Conservation (phyloP, 2,329 filamentous ascomycete species). For the Aspergillus puulaauensis region DNA sequence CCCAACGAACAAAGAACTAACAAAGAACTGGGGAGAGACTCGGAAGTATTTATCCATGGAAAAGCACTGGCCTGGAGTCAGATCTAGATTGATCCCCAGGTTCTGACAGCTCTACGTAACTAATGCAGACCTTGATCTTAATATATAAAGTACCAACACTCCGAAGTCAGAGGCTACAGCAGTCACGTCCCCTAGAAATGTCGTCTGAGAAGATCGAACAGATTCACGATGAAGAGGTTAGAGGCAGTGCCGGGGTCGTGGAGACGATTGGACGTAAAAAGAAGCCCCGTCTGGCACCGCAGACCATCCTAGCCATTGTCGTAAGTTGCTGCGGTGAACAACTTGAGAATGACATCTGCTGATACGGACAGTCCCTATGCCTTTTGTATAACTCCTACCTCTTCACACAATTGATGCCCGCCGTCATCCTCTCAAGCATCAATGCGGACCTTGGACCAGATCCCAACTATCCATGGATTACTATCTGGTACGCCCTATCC, state of each 20-base stretch:
- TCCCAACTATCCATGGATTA: constrained; percentile 3
- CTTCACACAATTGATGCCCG: constrained; percentile 7
- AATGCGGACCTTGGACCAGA: neutral
- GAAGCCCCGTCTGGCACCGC: neutral
- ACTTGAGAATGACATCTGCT: neutral
- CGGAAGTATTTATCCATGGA: no score
- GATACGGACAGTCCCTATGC: neutral
- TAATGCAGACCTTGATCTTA: no score
- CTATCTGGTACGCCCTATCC: neutral
- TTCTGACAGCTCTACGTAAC: no score
- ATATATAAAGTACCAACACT: no score
- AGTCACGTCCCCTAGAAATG: neutral
- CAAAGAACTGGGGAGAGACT: no score
- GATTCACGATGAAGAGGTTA: neutral
- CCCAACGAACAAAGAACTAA: no score
- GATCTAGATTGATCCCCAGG: no score
- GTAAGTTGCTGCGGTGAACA: neutral
- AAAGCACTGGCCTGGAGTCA: no score
- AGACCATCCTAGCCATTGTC: neutral
- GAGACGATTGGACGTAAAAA: neutral
- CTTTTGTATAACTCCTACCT: constrained; percentile 5
- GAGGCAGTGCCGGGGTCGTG: neutral
- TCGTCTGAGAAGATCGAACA: neutral
- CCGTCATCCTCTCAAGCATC: constrained; percentile 4
- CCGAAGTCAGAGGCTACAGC: no score